A percentile compares a stretch with the other conserved stretches of the same genome.
Conservation (phyloP, 306 rosid species). For the Adenanthera pavonina region DNA sequence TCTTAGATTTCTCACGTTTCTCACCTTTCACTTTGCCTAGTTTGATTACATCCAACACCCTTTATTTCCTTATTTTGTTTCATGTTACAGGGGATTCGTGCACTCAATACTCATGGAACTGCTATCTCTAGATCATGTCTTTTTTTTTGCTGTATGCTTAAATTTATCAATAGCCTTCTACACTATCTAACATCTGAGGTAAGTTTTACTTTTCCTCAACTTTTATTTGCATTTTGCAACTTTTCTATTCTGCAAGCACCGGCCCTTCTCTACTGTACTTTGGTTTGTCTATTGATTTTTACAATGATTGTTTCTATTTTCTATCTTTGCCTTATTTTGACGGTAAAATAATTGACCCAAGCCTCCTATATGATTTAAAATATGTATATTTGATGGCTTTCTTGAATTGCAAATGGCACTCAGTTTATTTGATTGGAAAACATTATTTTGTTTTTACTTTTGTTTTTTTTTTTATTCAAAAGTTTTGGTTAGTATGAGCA, state of each 20-base stretch:
- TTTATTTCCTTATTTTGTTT: constrained; percentile 37
- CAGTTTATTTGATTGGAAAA: neutral
- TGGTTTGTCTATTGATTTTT: constrained; percentile 4
- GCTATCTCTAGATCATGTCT: constrained; percentile 91
- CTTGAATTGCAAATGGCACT: constrained; percentile 16
- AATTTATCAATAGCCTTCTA: constrained; percentile 88
- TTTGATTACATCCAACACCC: constrained; percentile 27
- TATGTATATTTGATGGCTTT: neutral
- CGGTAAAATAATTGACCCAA: constrained; percentile 26
- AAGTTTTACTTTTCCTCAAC: constrained; percentile 45
- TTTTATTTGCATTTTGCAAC: constrained; percentile 6
- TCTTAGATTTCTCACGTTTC: too few species aligned
- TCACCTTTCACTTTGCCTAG: constrained; percentile 27
- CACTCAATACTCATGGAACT: constrained; percentile 82
- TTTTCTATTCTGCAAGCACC: neutral
- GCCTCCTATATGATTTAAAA: constrained; percentile 22
- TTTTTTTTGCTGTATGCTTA: constrained; percentile 95
- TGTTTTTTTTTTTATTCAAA: constrained; percentile 12
- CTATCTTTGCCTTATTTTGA: neutral
- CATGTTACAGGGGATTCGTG: constrained; percentile 76
- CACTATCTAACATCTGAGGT: constrained; percentile 98
- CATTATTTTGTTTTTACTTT: constrained; percentile 9
- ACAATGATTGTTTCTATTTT: neutral
- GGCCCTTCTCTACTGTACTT: neutral
- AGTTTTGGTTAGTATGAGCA: constrained; percentile 35